Conservation (phyloP, 2,329 filamentous ascomycete species). For the Sclerotinia spermophila region DNA sequence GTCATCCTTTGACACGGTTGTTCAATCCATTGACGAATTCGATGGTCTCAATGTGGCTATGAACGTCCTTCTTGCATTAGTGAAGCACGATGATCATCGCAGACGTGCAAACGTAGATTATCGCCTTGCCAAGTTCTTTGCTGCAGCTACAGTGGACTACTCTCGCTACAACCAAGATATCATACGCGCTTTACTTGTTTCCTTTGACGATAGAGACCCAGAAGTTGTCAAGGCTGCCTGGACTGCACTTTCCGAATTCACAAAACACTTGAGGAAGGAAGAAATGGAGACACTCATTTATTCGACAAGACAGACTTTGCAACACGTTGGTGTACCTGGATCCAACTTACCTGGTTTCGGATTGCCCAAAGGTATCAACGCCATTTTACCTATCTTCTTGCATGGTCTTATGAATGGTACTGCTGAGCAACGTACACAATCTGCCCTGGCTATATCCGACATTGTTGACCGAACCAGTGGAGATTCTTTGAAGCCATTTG, state of each 20-base stretch:
- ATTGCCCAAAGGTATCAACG: conserved; percentile 94
- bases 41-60: conserved; percentile 95
- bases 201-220: conserved; percentile 81
- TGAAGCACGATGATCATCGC: conserved; percentile 90
- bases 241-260: conserved; percentile 82
- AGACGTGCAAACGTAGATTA: conserved; percentile 73
- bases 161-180: conserved; percentile 95
- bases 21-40: conserved; percentile 90
- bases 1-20: conserved; percentile 79
- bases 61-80: conserved; percentile 82
- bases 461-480: conserved; percentile 90
- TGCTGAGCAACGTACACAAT: conserved; percentile 83
- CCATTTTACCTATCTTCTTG: conserved; percentile 92
- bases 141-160: conserved; percentile 76
- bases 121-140: conserved; percentile 85
- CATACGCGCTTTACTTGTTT: conserved; percentile 82
- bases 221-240: conserved; percentile 87
- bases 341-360: conserved; percentile 82
- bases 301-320: conserved; percentile 80
- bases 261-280: conserved; percentile 87
- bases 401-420: conserved; percentile 98
- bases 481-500: conserved; percentile 85
- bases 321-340: conserved; percentile 84
- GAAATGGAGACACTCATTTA: conserved; percentile 93
- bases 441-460: conserved; percentile 91